phyloP scores from a whole-genome alignment of 176 grass and related monocot genomes.

The Puya raimondii region DNA sequence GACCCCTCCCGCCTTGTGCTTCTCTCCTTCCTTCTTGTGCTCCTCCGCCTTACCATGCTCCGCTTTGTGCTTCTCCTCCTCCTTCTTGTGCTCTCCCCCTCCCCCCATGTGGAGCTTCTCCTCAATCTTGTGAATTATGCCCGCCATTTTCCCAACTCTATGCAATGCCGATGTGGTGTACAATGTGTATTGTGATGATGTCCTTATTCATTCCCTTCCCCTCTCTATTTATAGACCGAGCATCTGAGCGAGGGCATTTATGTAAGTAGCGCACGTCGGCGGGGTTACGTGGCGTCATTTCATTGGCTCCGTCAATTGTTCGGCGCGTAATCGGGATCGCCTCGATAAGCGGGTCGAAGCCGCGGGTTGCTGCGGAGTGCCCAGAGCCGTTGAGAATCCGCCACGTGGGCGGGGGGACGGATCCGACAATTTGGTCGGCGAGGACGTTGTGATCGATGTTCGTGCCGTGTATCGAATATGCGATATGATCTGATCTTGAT shows the following conservation, averaged over 20 bases:
- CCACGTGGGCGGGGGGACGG: slow-evolving; percentile 4
- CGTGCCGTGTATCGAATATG: not conserved
- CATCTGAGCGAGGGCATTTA: not conserved
- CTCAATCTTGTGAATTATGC: slow-evolving; percentile 85
- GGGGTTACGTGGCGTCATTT: not conserved
- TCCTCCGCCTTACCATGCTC: slow-evolving; percentile 20
- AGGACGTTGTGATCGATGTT: not conserved
- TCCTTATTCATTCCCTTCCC: not conserved
- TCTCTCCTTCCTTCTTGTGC: slow-evolving; percentile 33
- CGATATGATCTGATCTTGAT: not conserved
- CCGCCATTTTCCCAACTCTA: slow-evolving; percentile 33
- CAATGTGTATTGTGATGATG: slow-evolving; percentile 1
- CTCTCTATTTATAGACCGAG: not conserved
- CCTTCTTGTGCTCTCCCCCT: slow-evolving; percentile 44
- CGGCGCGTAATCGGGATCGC: no score
- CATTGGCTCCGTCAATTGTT: not conserved
- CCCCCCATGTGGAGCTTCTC: slow-evolving; percentile 85
- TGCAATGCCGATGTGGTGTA: not conserved
- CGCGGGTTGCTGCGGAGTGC: slow-evolving; percentile 5
- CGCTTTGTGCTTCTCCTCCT: slow-evolving; percentile 41
- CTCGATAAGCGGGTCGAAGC: not conserved
- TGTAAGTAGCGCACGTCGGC: no score
- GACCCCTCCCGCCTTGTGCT: slow-evolving; percentile 52
- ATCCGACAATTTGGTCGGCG: not conserved
- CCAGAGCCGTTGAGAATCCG: not conserved